Evolutionary conservation across 768 basidiomycete species (phyloP).

Genomic region (Boletus tomentosulus): DNA sequence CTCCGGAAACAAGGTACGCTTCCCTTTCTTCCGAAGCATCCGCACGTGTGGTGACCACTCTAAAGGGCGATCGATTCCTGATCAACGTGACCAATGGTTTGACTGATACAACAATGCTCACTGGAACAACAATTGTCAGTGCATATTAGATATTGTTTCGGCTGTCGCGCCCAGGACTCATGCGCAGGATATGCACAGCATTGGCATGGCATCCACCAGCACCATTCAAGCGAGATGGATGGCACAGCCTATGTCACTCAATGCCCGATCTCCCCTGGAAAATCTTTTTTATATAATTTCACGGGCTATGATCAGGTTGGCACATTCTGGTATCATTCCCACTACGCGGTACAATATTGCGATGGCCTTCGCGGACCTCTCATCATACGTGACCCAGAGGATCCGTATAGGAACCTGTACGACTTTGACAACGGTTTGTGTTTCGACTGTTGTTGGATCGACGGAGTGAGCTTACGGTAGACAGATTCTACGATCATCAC

Average conservation of each 20-base stretch:
- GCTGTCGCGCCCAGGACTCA: not conserved
- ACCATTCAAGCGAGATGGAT: conserved; percentile 22
- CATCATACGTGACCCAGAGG: conserved; percentile 38
- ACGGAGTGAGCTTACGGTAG: not conserved
- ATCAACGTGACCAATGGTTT: conserved; percentile 17
- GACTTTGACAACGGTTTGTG: conserved; percentile 22
- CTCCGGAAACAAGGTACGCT: conserved; percentile 33
- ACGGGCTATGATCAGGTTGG: conserved; percentile 30
- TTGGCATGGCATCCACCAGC: conserved; percentile 28
- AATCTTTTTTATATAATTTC: conserved; percentile 38
- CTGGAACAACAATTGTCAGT: conserved; percentile 23
- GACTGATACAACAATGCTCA: conserved; percentile 17
- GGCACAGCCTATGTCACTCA: conserved; percentile 38
- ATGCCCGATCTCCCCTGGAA: conserved; percentile 36
- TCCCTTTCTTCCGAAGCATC: not conserved
- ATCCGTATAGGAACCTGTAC: conserved; percentile 15
- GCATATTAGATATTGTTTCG: not conserved
- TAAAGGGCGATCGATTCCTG: conserved; percentile 18
- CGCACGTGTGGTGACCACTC: not conserved
- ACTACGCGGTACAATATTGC: conserved; percentile 17
- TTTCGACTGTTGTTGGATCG: not conserved
- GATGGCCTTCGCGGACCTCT: conserved; percentile 47
- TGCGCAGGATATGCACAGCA: conserved; percentile 15
- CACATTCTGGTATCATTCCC: conserved; percentile 37
- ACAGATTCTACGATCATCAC: conserved; percentile 27